Percentiles rank a stretch among this genome's conserved stretches.
Conservation (phyloP, 2,329 filamentous ascomycete species). For the Akanthomyces lecanii region DNA sequence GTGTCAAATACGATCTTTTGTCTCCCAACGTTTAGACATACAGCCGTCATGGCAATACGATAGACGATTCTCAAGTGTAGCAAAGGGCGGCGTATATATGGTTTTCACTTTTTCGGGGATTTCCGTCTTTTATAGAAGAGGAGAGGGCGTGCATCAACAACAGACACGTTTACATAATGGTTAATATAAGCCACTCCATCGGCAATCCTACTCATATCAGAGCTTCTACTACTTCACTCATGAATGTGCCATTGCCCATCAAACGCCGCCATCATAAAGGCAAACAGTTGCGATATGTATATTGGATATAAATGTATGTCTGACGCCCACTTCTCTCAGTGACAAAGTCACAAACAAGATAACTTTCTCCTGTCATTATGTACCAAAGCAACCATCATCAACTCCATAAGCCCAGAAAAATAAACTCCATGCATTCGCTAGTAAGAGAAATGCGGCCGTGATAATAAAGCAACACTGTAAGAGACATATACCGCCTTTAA, state of each 20-base stretch:
- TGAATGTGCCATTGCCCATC: not conserved
- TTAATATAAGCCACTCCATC: not conserved
- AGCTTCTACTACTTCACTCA: not conserved
- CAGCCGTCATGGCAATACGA: not conserved
- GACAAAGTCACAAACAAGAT: not conserved
- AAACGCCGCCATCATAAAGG: not conserved
- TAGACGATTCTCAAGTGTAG: conserved; percentile 8
- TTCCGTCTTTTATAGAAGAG: not conserved
- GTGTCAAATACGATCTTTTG: conserved; percentile 85
- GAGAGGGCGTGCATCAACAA: not conserved
- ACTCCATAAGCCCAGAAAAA: not conserved
- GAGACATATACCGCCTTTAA: not conserved
- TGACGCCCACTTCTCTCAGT: not conserved
- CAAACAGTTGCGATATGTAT: not conserved
- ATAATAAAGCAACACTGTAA: not conserved
- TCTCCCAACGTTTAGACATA: conserved; percentile 73
- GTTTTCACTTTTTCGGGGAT: not conserved
- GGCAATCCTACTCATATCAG: too few relatives aligned
- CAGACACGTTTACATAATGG: not conserved
- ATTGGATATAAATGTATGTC: not conserved
- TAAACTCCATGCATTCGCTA: not conserved
- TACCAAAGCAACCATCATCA: conserved; percentile 9
- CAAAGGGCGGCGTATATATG: conserved; percentile 4
- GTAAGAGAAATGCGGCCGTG: not conserved
- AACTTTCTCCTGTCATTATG: not conserved